Evolutionary conservation across 1,284 basidiomycete species (phyloP).

Genomic region (Apiotrichum veenhuisii): DNA sequence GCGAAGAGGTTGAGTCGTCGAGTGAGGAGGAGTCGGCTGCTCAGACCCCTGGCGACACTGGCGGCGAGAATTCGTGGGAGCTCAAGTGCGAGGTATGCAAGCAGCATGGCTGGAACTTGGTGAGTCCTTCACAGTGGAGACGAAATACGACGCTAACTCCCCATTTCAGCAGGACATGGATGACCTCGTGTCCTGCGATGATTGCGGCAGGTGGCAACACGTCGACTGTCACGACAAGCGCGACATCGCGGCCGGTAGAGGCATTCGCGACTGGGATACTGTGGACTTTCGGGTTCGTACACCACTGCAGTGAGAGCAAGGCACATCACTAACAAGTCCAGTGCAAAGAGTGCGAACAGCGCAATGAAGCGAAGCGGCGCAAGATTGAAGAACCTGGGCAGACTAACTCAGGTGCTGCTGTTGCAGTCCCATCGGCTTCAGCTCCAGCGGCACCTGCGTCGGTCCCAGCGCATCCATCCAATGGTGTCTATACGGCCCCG

Average conservation of each 20-base stretch:
- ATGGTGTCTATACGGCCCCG: no score
- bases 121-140: conserved; percentile 28
- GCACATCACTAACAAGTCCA: conserved; percentile 9
- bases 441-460: no score
- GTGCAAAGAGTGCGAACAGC: conserved; percentile 36
- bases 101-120: conserved; percentile 51
- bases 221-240: conserved; percentile 45
- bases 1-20: conserved; percentile 21
- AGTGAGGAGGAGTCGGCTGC: conserved; percentile 10
- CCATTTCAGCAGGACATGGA: conserved; percentile 35
- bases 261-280: conserved; percentile 45
- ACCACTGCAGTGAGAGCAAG: not conserved
- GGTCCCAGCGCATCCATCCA: no score
- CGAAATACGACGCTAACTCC: not conserved
- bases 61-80: conserved; percentile 45
- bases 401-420: no score
- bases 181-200: conserved; percentile 54
- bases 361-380: conserved; percentile 27
- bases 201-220: conserved; percentile 54
- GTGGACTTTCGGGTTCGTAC: conserved; percentile 43
- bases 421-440: no score
- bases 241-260: conserved; percentile 34
- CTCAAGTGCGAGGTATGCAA: conserved; percentile 54
- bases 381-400: conserved; percentile 13
- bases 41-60: not conserved